Percentiles rank a stretch among this genome's conserved stretches.
Conservation (phyloP, 768 basidiomycete species). For the Pleurotus giganteus region DNA sequence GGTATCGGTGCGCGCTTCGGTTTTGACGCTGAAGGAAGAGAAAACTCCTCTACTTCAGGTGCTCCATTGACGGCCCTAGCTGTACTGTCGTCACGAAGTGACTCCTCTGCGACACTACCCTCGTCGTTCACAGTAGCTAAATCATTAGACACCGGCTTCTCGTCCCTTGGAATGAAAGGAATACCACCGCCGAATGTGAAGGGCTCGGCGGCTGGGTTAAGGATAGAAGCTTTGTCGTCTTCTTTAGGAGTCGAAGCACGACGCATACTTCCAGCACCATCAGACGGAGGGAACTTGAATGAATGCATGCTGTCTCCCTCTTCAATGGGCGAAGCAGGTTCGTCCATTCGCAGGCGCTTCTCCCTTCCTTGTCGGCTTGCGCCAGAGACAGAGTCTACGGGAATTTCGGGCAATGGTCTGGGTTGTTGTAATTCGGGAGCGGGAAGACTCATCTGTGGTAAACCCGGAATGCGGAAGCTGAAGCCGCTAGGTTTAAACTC, state of each 20-base stretch:
- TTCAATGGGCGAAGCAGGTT: conserved; percentile 43
- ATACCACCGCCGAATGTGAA: conserved; percentile 69
- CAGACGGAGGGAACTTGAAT: conserved; percentile 69
- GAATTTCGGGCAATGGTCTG: conserved; percentile 26
- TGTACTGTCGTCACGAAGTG: conserved; percentile 33
- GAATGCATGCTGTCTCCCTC: conserved; percentile 61
- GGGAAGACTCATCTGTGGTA: conserved; percentile 53
- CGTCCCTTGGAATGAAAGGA: conserved; percentile 26
- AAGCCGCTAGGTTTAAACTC: conserved; percentile 82
- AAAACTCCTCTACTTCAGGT: conserved; percentile 22
- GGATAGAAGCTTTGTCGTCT: conserved; percentile 21
- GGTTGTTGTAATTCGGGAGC: conserved; percentile 24
- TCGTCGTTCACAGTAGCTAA: conserved; percentile 13
- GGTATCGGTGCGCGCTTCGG: conserved; percentile 75
- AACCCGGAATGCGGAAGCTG: conserved; percentile 69
- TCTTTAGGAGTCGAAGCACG: conserved; percentile 40
- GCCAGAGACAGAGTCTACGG: conserved; percentile 39
- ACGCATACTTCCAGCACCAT: conserved; percentile 48
- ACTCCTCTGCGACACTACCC: conserved; percentile 19
- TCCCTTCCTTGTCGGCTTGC: conserved; percentile 68
- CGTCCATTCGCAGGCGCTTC: conserved; percentile 68
- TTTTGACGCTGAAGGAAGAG: conserved; percentile 25
- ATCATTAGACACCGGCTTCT: conserved; percentile 16
- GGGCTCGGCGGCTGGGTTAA: conserved; percentile 51
- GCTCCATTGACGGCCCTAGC: conserved; percentile 29